A percentile compares a stretch with the other conserved stretches of the same genome.
Evolutionary conservation across 1,139 yeast species (phyloP).

Genomic region (Pichia norvegensis): DNA sequence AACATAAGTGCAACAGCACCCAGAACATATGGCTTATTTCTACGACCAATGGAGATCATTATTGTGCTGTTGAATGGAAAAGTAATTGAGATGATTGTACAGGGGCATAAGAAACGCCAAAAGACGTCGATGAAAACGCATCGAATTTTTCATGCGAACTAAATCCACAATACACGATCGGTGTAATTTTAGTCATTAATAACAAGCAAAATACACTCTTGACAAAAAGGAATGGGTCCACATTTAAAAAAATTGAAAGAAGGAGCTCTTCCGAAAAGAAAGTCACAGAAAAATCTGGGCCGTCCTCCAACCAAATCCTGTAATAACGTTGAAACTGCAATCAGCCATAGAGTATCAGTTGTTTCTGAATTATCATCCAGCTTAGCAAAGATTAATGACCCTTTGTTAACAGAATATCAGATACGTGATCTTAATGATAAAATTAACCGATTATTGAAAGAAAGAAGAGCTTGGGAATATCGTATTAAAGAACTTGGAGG

Average conservation of each 20-base stretch:
- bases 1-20: conserved; percentile 7
- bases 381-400: conserved; percentile 59
- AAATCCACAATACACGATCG: no score
- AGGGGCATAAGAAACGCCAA: neutral
- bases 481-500: conserved; percentile 67
- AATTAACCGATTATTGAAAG: conserved; percentile 59
- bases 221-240: neutral
- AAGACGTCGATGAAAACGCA: no score
- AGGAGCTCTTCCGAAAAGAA: neutral
- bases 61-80: neutral
- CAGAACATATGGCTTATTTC: conserved; percentile 1
- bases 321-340: conserved; percentile 55
- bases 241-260: neutral
- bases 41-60: conserved; percentile 5
- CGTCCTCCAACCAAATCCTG: conserved; percentile 29
- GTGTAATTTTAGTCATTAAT: no score
- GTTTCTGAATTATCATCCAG: conserved; percentile 54
- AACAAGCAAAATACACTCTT: no score
- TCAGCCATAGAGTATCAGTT: conserved; percentile 64
- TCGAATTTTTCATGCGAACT: no score
- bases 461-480: conserved; percentile 71
- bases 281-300: neutral
- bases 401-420: conserved; percentile 48
- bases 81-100: neutral
- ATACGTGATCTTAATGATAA: conserved; percentile 71